Percentiles rank a stretch among this genome's conserved stretches.
Evolutionary conservation across 2,329 filamentous ascomycete species (phyloP).

Genomic region (Aspergillus arachidicola): DNA sequence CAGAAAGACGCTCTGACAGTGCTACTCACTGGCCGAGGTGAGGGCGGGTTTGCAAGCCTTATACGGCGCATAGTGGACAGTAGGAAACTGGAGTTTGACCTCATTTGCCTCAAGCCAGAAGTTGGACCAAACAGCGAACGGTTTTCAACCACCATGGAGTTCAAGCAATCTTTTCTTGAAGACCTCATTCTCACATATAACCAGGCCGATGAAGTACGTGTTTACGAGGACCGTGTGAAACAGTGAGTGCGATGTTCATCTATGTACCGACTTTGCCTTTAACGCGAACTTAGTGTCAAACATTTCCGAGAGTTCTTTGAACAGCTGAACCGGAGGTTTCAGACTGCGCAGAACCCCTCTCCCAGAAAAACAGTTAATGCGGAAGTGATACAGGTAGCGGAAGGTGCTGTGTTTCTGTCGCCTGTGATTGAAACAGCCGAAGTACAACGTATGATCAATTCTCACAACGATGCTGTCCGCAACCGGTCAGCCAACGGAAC

Average conservation of each 20-base stretch:
- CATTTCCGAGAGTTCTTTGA: conserved; percentile 83
- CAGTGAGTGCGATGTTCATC: conserved; percentile 47
- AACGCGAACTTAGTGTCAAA: conserved; percentile 58
- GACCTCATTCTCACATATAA: conserved; percentile 84
- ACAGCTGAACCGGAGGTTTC: conserved; percentile 69
- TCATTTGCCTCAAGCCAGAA: conserved; percentile 83
- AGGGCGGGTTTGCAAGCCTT: conserved; percentile 74
- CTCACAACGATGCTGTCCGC: conserved; percentile 65
- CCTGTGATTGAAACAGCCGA: conserved; percentile 79
- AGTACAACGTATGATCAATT: conserved; percentile 86
- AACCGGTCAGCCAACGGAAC: conserved; percentile 36
- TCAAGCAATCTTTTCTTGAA: conserved; percentile 85
- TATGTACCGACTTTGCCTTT: conserved; percentile 10
- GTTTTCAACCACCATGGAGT: conserved; percentile 82
- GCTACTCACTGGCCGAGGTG: conserved; percentile 82
- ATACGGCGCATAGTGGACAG: conserved; percentile 78
- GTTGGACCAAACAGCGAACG: conserved; percentile 77
- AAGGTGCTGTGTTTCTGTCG: conserved; percentile 72
- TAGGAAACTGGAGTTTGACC: conserved; percentile 81
- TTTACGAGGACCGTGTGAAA: conserved; percentile 66
- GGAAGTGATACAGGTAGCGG: conserved; percentile 84
- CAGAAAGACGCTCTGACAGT: conserved; percentile 85
- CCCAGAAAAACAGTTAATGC: conserved; percentile 68
- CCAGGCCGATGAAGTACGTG: conserved; percentile 74
- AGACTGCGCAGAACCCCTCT: conserved; percentile 43